Conservation (phyloP, 2,329 filamentous ascomycete species). For the Endoconidiophora polonica region DNA sequence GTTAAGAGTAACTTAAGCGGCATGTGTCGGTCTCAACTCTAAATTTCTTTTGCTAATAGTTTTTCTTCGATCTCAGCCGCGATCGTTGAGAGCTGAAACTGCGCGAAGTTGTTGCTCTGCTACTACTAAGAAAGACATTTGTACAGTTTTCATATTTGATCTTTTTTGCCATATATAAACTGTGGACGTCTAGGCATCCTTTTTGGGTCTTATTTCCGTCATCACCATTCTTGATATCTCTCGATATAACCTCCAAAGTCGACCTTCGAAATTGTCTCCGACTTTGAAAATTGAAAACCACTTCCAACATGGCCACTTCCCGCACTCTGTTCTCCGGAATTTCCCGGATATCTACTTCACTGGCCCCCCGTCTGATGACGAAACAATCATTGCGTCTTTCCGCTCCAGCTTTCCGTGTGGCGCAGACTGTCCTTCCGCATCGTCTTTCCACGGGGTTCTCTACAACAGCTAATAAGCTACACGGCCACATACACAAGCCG, state of each 20-base stretch:
- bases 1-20: no score
- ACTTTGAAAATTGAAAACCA: neutral
- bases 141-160: no score
- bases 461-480: slow-evolving; percentile 38
- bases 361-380: slow-evolving; percentile 7
- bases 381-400: slow-evolving; percentile 15
- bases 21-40: no score
- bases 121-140: no score
- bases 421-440: neutral
- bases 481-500: slow-evolving; percentile 70
- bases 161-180: no score
- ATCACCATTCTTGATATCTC: no score
- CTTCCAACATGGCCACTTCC: slow-evolving; percentile 6
- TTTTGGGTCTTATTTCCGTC: no score
- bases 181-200: no score
- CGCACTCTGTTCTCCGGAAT: slow-evolving; percentile 7
- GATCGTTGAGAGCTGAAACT: no score
- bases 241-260: neutral
- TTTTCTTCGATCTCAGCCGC: no score
- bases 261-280: slow-evolving; percentile 1
- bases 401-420: neutral
- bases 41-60: no score
- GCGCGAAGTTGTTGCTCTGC: no score
- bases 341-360: slow-evolving; percentile 2
- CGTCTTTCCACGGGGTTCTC: slow-evolving; percentile 36